A percentile compares a stretch with the other conserved stretches of the same genome.
phyloP scores from a whole-genome alignment of 78 protist genomes.

The Dictyostelium intermedium region DNA sequence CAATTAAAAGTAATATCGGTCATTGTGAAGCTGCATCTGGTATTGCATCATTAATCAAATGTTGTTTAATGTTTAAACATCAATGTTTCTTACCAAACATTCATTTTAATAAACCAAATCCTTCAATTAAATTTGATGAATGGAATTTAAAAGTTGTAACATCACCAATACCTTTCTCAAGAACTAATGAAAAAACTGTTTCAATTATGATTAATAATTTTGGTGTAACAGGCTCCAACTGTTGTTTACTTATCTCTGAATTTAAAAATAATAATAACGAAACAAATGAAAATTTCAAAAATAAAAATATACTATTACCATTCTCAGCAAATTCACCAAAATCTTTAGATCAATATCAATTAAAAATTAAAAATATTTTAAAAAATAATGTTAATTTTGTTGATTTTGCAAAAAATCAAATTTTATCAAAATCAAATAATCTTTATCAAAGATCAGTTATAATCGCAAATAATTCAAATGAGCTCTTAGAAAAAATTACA shows the following conservation, averaged over 20 bases:
- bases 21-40: no score
- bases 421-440: not conserved
- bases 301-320: not conserved
- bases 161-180: no score
- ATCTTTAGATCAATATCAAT: not conserved
- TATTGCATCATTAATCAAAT: no score
- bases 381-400: not conserved
- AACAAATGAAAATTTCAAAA: not conserved
- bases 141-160: no score
- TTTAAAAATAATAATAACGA: not conserved
- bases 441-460: not conserved
- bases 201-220: slow-evolving; percentile 63
- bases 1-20: no score
- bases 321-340: not conserved
- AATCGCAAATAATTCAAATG: not conserved
- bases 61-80: no score
- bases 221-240: no score
- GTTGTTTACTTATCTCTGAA: no score
- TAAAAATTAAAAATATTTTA: not conserved
- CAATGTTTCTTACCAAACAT: slow-evolving; percentile 60
- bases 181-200: not conserved
- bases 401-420: not conserved
- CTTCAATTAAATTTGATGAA: no score
- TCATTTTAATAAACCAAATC: slow-evolving; percentile 70
- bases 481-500: not conserved